Base-by-base conservation (phyloP, 2,329 filamentous ascomycete genomes). In the Diaporthe australafricana region DNA sequence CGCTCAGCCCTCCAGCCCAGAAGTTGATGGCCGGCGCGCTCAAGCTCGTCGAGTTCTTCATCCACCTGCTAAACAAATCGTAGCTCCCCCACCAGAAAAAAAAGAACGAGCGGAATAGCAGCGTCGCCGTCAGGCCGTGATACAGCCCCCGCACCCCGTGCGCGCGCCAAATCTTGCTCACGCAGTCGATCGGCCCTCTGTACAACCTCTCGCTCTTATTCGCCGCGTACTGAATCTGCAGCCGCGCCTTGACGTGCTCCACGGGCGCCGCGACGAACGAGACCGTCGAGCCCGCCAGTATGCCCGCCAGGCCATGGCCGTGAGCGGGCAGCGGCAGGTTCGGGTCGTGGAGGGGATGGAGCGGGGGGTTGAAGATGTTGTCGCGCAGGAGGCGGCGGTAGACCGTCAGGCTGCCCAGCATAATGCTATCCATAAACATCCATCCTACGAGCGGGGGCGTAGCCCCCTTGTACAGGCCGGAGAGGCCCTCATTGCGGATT, bases 21-120 rank as follows among this genome's bases (percentile, higher is more conserved):
- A 99, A 99, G 80, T 98, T 98, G 78, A 98, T 87, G 1, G 91
- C 91, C 0, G 96, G 94, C 0, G 90, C 90, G 68, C 93, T 93
- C 68, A 98, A 84, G 16, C 77, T 82, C 2, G 95, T 98, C 77
- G 90, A 85, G 22, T 89, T 82, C 69, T 89, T 85, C 79, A 98
- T 85, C 72, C 87, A 83, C 27, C 90, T 87, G 6, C 94, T 93
- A 76, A 98, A 88, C 38, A 98, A 77, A 78, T 98, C 96, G 84
- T 99, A 99, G 73, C 91, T 93, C n/a, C 92, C 91, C 96, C 96
- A 99, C 95, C 95, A 98, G 85, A 92, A 96, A 87, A 98, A 98
- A 87, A 99, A 99, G 84, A 96, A 97, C 17, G 91, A 90, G 22
- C 96, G 90, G 85, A 98, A 98, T 60, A 98, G 82, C 62, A 98